Base-by-base conservation (phyloP, 345 rosid genomes). In the Populus pruinosa region DNA sequence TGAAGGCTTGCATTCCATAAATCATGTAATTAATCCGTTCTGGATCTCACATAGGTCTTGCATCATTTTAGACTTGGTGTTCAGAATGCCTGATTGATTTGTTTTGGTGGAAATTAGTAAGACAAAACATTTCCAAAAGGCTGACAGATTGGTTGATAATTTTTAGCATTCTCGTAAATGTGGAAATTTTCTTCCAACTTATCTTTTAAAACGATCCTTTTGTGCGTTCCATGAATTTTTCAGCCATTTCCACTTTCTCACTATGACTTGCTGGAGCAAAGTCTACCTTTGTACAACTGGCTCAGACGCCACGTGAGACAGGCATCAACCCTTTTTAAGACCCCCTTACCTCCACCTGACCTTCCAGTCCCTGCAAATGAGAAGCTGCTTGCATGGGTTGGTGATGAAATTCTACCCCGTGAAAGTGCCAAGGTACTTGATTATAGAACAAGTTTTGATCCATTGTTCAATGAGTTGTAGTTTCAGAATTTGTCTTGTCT, bases 381-480 rank as follows among this genome's bases (percentile, higher is more conserved):
- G 39, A 91, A 91, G 83, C 84, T 94, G 76, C 92, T 94, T 72
- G 93, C 91, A 17, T 92, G 98, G 98, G 90, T 94, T 53, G 98
- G 93, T 70, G 97, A 88, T 67, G 98, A 92, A 85, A 86, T 92
- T 71, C 72, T 94, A 67, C 91, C 94, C 35, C 96, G 97, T 59
- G 92, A 90, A 41, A 89, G 88, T 86, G 97, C 97, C 71, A 92
- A 90, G 93, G 88, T 87, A 76, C 74, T 73, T 74, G 71, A 66
- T 77, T 76, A 64, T 72, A 18, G 78, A 76, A 76, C 39, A 77
- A 63, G 64, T 75, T 47, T 64, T 18, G 53, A 66, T n/a, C 35
- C 38, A 7, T 23, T 66, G 67, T 76, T 71, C 53, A 67, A 27
- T 36, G 44, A 41, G 66, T 50, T 78, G 25, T 49, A 68, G 31